Percentiles rank a stretch among this genome's conserved stretches.
Evolutionary conservation across 164 flowering plant genomes (phyloP).

Genomic region (Nelumbo lutea): DNA sequence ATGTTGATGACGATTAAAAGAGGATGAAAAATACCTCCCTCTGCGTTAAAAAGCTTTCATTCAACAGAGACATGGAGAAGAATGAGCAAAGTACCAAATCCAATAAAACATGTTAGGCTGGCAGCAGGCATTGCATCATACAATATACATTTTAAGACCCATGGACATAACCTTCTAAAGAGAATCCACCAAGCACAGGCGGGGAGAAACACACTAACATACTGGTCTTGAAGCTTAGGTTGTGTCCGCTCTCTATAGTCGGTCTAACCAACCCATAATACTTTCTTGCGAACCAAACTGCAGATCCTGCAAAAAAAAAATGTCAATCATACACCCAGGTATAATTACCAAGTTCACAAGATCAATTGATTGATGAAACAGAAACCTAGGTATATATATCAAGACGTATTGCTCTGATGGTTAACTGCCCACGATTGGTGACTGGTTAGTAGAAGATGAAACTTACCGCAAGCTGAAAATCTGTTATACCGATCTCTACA

Average conservation of each 20-base stretch:
- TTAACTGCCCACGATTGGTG: not conserved
- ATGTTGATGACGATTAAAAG: no score
- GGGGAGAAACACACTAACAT: no score
- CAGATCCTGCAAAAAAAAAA: conserved; percentile 45
- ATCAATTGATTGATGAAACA: not conserved
- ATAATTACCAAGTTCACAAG: not conserved
- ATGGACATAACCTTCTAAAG: no score
- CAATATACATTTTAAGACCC: no score
- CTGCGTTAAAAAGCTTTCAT: no score
- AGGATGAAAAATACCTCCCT: no score
- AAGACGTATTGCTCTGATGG: no score
- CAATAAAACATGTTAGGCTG: no score
- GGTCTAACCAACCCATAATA: conserved; percentile 43
- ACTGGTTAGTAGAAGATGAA: not conserved
- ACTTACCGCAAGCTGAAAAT: conserved; percentile 52
- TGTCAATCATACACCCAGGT: not conserved
- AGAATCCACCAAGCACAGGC: no score
- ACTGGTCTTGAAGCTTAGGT: not conserved
- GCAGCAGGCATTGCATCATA: no score
- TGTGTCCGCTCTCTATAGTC: conserved; percentile 22
- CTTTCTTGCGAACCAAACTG: conserved; percentile 74
- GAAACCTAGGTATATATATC: not conserved
- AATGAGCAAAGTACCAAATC: no score
- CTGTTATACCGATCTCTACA: conserved; percentile 52
- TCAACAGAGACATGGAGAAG: no score